Percentiles rank a stretch among this genome's conserved stretches.
Conservation (phyloP, 1,139 yeast species). For the Kodamaea anthophila region DNA sequence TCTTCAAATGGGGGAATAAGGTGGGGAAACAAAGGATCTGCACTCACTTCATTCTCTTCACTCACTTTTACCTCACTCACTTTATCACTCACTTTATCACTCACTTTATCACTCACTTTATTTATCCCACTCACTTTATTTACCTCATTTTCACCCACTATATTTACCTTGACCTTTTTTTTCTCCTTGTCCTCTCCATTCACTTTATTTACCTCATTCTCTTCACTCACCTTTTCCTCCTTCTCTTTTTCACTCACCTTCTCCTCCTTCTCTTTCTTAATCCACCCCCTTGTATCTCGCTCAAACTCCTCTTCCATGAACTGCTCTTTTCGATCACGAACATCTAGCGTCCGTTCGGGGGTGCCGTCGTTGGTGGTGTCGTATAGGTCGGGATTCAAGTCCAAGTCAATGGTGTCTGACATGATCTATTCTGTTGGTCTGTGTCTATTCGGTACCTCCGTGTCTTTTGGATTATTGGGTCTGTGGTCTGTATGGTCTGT, state of each 20-base stretch:
- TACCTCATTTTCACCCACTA: too few species aligned
- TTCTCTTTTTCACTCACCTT: not conserved
- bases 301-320: slow-evolving; percentile 1
- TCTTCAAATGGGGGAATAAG: slow-evolving; percentile 28
- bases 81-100: too few species aligned
- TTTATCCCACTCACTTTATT: too few species aligned
- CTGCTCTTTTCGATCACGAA: slow-evolving; percentile 1
- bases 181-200: too few species aligned
- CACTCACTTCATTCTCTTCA: not conserved
- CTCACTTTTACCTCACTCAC: too few species aligned
- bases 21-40: slow-evolving; percentile 2
- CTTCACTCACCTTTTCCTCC: slow-evolving; percentile 4
- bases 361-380: too few species aligned
- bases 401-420: slow-evolving; percentile 20
- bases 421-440: too few species aligned
- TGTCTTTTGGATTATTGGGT: too few species aligned
- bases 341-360: slow-evolving; percentile 1
- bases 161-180: too few species aligned
- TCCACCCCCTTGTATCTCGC: not conserved
- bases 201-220: too few species aligned
- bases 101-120: too few species aligned
- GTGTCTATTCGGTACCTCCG: too few species aligned
- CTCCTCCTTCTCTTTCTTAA: not conserved
- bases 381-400: slow-evolving; percentile 37
- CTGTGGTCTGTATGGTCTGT: not conserved